Base-by-base conservation (phyloP, 331 rosid genomes). In the Acacia concinna region DNA sequence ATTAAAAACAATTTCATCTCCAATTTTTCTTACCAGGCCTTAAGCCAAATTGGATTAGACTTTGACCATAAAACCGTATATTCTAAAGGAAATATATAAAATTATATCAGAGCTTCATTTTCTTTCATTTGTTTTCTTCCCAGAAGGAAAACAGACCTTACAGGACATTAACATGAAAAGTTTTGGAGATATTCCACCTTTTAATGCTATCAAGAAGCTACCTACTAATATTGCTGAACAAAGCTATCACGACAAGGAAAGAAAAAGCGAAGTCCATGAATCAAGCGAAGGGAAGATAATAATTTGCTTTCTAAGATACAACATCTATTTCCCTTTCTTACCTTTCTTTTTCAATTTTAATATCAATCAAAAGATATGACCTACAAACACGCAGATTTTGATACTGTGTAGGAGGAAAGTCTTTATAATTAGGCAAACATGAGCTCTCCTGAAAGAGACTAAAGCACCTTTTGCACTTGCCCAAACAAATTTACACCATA, bases 371-470 rank as follows among this genome's bases (percentile, higher is more conserved):
- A 71, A 73, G 87, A 80, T 62, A 81, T 41, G 52, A 77, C 71
- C 82, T 73, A 66, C 79, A 86, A 80, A 72, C 83, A 34, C 70
- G 47, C 49, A 79, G 62, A 30, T 81, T 78, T 57, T 34, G 41
- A 51, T 44, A 4, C 77, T 51, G 81, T 74, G 81, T 51, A 75
- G 81, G 78, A 82, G 82, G 84, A 47, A 76, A 85, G 81, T 82
- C 83, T 59, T 82, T 43, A 38, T 38, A 81, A 56, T 62, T 68
- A 70, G 70, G 76, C 79, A 82, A 65, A 80, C 68, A 35, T 40
- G 52, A 79, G 75, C 79, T 75, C 82, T 43, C 52, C 66, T 75
- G 86, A 87, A 79, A 82, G 83, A 75, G 89, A 87, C 81, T 57
- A 86, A 70, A 60, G 81, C 81, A 76, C 71, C 44, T 67, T 80